phyloP scores from a whole-genome alignment of 441 rosid genomes.

The Erodium texanum region DNA sequence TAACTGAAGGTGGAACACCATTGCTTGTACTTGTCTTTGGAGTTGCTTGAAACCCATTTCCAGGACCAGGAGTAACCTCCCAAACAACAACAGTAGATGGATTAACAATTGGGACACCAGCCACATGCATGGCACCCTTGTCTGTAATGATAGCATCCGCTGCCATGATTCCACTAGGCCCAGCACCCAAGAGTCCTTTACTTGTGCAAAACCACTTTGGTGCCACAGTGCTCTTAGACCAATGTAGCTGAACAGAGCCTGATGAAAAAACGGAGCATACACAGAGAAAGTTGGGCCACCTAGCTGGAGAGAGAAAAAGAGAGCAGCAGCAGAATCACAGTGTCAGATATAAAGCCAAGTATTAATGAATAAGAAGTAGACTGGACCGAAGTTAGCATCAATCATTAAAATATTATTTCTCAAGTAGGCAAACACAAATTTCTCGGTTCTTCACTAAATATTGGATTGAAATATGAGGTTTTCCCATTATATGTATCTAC shows the following conservation, averaged over 20 bases:
- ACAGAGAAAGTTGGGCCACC: slow-evolving; percentile 99
- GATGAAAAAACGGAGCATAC: slow-evolving; percentile 97
- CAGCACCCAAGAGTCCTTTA: slow-evolving; percentile 98
- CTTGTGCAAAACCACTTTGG: slow-evolving; percentile 90
- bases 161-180: slow-evolving; percentile 99
- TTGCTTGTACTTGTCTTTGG: slow-evolving; percentile 53
- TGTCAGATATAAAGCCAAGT: not conserved
- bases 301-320: slow-evolving; percentile 52
- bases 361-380: not conserved
- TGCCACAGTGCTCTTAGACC: slow-evolving; percentile 71
- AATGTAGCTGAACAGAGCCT: slow-evolving; percentile 95
- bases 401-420: not conserved
- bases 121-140: slow-evolving; percentile 97
- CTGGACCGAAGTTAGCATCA: not conserved
- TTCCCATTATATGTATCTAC: too few relatives aligned
- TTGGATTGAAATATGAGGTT: not conserved
- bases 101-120: slow-evolving; percentile 97
- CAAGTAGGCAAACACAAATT: not conserved
- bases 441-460: not conserved
- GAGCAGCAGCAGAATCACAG: slow-evolving; percentile 11
- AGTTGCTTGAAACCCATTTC: slow-evolving; percentile 76
- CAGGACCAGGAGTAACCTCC: slow-evolving; percentile 99
- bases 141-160: slow-evolving; percentile 98
- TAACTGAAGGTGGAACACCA: slow-evolving; percentile 79
- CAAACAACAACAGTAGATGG: slow-evolving; percentile 99